Percentiles rank a stretch among this genome's conserved stretches.
Evolutionary conservation across 2,329 filamentous ascomycete genomes (phyloP).

Genomic region (Scedosporium dehoogii): DNA sequence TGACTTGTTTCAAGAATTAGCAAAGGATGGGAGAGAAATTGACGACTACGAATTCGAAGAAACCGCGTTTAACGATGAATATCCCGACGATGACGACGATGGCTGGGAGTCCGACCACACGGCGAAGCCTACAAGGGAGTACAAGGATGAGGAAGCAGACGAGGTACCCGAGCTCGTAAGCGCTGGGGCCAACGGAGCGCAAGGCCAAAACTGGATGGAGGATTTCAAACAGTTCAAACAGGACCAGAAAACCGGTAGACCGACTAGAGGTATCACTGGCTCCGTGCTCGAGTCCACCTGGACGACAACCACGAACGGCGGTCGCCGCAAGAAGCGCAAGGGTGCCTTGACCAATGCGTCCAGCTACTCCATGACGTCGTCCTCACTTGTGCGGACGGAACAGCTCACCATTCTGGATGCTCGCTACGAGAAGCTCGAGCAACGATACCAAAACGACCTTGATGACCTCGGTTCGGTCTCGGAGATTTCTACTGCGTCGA

Average conservation of each 20-base stretch:
- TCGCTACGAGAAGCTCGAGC: conserved; percentile 84
- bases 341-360: conserved; percentile 83
- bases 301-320: conserved; percentile 69
- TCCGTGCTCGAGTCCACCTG: conserved; percentile 60
- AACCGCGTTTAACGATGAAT: conserved; percentile 26
- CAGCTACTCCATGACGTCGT: conserved; percentile 85
- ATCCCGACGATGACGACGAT: conserved; percentile 50
- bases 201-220: conserved; percentile 75
- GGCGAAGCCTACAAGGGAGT: conserved; percentile 60
- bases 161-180: conserved; percentile 38
- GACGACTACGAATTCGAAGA: conserved; percentile 74
- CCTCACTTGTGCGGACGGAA: conserved; percentile 77
- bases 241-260: conserved; percentile 47
- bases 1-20: conserved; percentile 71
- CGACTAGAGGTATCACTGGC: conserved; percentile 31
- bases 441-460: conserved; percentile 51
- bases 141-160: conserved; percentile 28
- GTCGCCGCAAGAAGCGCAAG: conserved; percentile 87
- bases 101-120: conserved; percentile 96
- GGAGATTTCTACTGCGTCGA: conserved; percentile 53
- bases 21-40: conserved; percentile 61
- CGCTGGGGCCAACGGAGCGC: conserved; percentile 43
- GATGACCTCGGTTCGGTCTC: conserved; percentile 48
- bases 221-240: conserved; percentile 95
- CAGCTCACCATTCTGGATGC: conserved; percentile 77